These are phyloP conservation scores for Thermothielavioides terrestris DNA, from an alignment of 495 filamentous ascomycete species.

Conservation along the genomic window DNA sequence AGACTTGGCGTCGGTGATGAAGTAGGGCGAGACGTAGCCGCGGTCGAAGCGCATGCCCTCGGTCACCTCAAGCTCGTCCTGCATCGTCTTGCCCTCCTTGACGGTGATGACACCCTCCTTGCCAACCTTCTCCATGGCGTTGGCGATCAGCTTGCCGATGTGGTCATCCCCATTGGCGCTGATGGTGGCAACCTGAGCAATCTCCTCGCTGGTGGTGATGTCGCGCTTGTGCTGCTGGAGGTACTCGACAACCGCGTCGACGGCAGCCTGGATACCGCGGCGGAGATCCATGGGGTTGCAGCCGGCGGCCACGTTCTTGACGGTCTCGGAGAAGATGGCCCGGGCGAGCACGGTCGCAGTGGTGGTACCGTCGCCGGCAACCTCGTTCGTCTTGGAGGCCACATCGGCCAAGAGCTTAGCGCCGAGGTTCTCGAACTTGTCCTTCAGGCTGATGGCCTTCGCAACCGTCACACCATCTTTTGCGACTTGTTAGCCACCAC, in stretches of 20 bases:
- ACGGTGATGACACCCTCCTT: constrained; percentile 99
- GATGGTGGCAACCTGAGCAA: constrained; percentile 97
- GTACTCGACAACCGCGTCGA: constrained; percentile 89
- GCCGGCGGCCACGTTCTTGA: constrained; percentile 98
- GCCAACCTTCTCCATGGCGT: constrained; percentile 98
- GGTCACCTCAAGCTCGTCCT: constrained; percentile 95
- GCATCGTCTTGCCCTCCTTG: constrained; percentile 98
- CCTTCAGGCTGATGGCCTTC: constrained; percentile 83
- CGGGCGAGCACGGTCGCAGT: constrained; percentile 94
- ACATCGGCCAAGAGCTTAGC: constrained; percentile 95
- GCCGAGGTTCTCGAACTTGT: constrained; percentile 99
- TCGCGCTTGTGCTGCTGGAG: constrained; percentile 89
- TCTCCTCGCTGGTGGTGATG: constrained; percentile 94
- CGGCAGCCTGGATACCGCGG: constrained; percentile 91
- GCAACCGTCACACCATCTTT: constrained; percentile 92
- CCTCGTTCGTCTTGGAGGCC: constrained; percentile 97
- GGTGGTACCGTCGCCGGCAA: constrained; percentile 96
- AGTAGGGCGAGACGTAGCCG: constrained; percentile 96
- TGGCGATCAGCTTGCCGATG: constrained; percentile 91
- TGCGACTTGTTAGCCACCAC: constrained; percentile 12
- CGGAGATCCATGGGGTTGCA: constrained; percentile 99
- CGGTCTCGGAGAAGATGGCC: constrained; percentile 98
- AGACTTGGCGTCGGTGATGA: constrained; percentile 97
- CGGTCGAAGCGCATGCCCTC: constrained; percentile 99
- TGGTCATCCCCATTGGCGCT: constrained; percentile 94